These are phyloP conservation scores for Xanthoceras sorbifolium DNA, from an alignment of 345 rosid species.

Conservation along the genomic window DNA sequence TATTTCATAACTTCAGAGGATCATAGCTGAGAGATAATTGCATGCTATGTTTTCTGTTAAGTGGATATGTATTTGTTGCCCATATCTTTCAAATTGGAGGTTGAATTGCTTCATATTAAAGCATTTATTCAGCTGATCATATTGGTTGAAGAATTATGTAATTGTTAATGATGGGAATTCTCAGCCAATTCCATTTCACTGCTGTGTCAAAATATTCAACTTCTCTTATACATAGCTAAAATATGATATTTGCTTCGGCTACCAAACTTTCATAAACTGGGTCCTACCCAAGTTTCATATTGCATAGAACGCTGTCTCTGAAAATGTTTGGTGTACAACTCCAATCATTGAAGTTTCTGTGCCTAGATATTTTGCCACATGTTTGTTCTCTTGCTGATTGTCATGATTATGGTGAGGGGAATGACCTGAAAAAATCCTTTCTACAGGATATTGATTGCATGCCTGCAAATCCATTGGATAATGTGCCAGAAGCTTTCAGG, in stretches of 20 bases:
- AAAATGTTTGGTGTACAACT: neutral
- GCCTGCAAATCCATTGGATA: slow-evolving; percentile 84
- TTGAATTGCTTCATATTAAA: neutral
- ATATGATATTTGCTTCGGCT: neutral
- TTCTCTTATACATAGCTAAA: neutral
- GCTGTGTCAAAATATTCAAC: neutral
- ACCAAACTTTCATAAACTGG: neutral
- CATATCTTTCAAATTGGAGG: neutral
- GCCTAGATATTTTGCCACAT: neutral
- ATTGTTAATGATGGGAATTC: neutral
- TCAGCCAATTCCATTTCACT: neutral
- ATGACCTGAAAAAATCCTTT: slow-evolving; percentile 19
- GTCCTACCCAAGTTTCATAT: neutral
- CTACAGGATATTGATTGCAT: slow-evolving; percentile 95
- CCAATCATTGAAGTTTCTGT: neutral
- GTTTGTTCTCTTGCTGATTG: neutral
- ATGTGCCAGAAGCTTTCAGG: slow-evolving; percentile 87
- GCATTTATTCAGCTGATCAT: neutral
- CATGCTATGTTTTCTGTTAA: slow-evolving; percentile 1
- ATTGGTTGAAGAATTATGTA: neutral
- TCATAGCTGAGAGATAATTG: neutral
- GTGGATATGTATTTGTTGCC: neutral
- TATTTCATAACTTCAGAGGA: neutral
- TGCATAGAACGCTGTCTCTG: no score
- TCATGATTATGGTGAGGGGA: neutral